Percentiles rank a stretch among this genome's conserved stretches.
phyloP scores from a whole-genome alignment of 1,284 basidiomycete species.

The Somion occarium region DNA sequence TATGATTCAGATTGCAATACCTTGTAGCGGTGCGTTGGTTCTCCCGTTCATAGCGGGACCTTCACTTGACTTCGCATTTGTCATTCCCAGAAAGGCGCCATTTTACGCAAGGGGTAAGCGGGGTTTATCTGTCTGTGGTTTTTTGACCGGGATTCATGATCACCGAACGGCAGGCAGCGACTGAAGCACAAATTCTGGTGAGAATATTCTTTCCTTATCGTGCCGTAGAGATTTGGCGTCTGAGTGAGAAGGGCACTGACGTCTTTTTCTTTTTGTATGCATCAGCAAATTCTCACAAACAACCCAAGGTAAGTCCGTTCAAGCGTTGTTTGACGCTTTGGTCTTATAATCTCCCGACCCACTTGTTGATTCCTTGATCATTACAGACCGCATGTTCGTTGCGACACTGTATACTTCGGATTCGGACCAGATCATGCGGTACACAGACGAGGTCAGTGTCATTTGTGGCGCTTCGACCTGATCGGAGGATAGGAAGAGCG shows the following conservation, averaged over 20 bases:
- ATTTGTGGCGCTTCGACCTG: slow-evolving; percentile 16
- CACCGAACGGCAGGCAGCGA: slow-evolving; percentile 49
- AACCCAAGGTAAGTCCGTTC: slow-evolving; percentile 46
- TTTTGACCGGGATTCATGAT: slow-evolving; percentile 18
- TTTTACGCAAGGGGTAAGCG: slow-evolving; percentile 73
- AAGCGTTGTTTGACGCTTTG: background rate
- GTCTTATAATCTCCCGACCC: background rate
- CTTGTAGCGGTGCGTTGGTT: slow-evolving; percentile 46
- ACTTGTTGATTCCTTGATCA: slow-evolving; percentile 6
- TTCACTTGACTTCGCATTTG: background rate
- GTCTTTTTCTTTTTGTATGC: slow-evolving; percentile 7
- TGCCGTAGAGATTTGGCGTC: slow-evolving; percentile 9
- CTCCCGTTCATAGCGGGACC: background rate
- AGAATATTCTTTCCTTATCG: slow-evolving; percentile 19
- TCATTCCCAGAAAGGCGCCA: slow-evolving; percentile 56
- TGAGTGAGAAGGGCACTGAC: slow-evolving; percentile 7
- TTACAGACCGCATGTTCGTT: slow-evolving; percentile 66
- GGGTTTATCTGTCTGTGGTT: slow-evolving; percentile 7
- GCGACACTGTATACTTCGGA: slow-evolving; percentile 76
- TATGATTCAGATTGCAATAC: slow-evolving; percentile 60
- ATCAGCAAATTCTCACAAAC: slow-evolving; percentile 70
- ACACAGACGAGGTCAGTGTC: slow-evolving; percentile 63
- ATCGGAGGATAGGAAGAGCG: slow-evolving; percentile 2
- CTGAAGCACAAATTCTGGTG: slow-evolving; percentile 77
- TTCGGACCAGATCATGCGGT: slow-evolving; percentile 67